A percentile compares a stretch with the other conserved stretches of the same genome.
Evolutionary conservation across 1,139 yeast genomes (phyloP).

Genomic region (Debaryomycetaceae sp.): DNA sequence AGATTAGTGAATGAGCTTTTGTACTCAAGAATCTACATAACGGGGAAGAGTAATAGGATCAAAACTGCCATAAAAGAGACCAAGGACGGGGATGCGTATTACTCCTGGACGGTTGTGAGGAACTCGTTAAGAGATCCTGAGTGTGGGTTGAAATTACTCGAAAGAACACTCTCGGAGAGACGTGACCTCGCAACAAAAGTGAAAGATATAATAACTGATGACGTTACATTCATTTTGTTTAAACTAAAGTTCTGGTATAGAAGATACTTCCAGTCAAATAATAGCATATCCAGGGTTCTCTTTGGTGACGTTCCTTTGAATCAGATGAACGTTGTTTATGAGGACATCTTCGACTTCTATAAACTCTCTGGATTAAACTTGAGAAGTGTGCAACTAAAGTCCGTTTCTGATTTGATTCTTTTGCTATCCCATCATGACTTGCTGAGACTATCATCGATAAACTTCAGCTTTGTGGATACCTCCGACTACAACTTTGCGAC

Average conservation of each 20-base stretch:
- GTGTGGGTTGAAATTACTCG: slow-evolving; percentile 6
- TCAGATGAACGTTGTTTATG: slow-evolving; percentile 10
- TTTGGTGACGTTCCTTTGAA: slow-evolving; percentile 16
- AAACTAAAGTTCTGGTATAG: slow-evolving; percentile 11
- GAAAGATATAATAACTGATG: slow-evolving; percentile 8
- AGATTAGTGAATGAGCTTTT: slow-evolving; percentile 2
- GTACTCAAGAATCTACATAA: slow-evolving; percentile 9
- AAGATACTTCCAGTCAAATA: slow-evolving; percentile 2
- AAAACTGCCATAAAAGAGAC: not conserved
- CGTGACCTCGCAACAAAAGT: slow-evolving; percentile 2
- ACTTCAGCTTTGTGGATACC: slow-evolving; percentile 1
- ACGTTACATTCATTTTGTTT: slow-evolving; percentile 10
- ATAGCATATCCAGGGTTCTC: slow-evolving; percentile 4
- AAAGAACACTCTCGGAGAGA: slow-evolving; percentile 6
- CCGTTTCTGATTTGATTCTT: slow-evolving; percentile 3
- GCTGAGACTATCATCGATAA: not conserved
- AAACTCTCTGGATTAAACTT: slow-evolving; percentile 2
- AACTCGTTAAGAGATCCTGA: slow-evolving; percentile 3
- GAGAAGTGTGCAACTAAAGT: slow-evolving; percentile 3
- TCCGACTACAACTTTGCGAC: not conserved
- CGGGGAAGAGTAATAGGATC: slow-evolving; percentile 1
- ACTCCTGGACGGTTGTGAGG: slow-evolving; percentile 7
- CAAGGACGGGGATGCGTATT: not conserved
- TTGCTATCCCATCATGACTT: not conserved
- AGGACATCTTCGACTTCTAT: slow-evolving; percentile 9